Conservation (phyloP, 2,329 filamentous ascomycete species). For the Aureobasidium leucospermi region DNA sequence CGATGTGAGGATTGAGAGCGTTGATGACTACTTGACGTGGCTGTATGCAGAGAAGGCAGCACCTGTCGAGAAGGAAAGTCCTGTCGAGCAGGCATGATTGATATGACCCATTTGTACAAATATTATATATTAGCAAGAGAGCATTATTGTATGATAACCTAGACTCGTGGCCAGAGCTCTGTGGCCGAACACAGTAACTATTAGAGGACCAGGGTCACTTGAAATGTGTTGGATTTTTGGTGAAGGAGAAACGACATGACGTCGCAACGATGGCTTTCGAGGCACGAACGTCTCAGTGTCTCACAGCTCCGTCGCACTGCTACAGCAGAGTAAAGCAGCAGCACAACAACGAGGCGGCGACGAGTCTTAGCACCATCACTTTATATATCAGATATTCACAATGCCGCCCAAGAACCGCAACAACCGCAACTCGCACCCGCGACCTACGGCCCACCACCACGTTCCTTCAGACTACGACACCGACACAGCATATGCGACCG, state of each 20-base stretch:
- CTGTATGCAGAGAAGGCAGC: constrained; percentile 9
- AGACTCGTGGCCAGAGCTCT: not conserved
- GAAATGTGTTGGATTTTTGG: not conserved
- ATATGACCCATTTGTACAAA: not conserved
- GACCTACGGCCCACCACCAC: constrained; percentile 2
- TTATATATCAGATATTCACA: not conserved
- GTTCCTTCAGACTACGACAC: constrained; percentile 45
- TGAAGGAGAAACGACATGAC: not conserved
- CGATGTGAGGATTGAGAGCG: constrained; percentile 13
- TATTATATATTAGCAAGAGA: not conserved
- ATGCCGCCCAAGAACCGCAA: constrained; percentile 7
- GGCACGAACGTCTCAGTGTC: not conserved
- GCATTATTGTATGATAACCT: not conserved
- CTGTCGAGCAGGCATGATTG: not conserved
- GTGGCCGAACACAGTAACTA: not conserved
- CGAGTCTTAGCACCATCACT: not conserved
- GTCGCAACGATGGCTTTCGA: not conserved
- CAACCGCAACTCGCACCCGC: constrained; percentile 11
- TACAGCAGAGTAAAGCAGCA: not conserved
- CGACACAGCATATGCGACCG: constrained; percentile 33
- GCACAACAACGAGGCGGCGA: not conserved
- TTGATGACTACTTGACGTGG: constrained; percentile 20
- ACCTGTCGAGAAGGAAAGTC: not conserved
- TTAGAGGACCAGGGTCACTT: not conserved
- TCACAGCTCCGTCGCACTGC: not conserved